Conservation (phyloP, 2,329 filamentous ascomycete genomes). For the Beauveria pseudobassiana region DNA sequence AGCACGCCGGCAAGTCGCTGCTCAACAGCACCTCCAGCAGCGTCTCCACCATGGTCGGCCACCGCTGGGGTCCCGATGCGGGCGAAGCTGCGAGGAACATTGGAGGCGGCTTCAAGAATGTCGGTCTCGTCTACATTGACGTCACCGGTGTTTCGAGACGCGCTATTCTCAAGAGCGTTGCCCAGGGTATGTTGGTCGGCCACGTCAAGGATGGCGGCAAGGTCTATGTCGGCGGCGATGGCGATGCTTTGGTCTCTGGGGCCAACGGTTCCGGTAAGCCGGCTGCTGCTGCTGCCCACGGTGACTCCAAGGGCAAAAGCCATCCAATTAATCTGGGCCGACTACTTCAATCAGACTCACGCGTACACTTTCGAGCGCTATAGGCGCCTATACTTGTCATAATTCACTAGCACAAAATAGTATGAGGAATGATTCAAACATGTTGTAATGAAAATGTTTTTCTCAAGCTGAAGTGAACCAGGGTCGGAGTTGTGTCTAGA, state of each 20-base stretch:
- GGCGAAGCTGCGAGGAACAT: slow-evolving; percentile 68
- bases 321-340: not conserved
- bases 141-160: slow-evolving; percentile 84
- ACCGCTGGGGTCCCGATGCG: slow-evolving; percentile 82
- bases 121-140: slow-evolving; percentile 94
- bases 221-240: slow-evolving; percentile 64
- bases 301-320: slow-evolving; percentile 14
- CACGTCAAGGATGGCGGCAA: slow-evolving; percentile 67
- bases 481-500: not conserved
- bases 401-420: not conserved
- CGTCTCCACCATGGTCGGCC: slow-evolving; percentile 80
- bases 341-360: not conserved
- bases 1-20: slow-evolving; percentile 74
- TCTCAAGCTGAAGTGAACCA: not conserved
- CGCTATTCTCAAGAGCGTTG: slow-evolving; percentile 88
- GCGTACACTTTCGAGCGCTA: not conserved
- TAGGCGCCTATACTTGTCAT: not conserved
- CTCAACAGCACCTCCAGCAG: slow-evolving; percentile 67
- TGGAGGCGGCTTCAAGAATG: slow-evolving; percentile 87
- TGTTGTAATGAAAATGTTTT: not conserved
- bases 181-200: slow-evolving; percentile 91
- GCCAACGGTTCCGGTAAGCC: slow-evolving; percentile 10
- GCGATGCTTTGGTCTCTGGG: slow-evolving; percentile 19
- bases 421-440: not conserved
- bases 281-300: slow-evolving; percentile 18